A percentile compares a stretch with the other conserved stretches of the same genome.
Evolutionary conservation across 1,284 basidiomycete species (phyloP).

Genomic region (Cronartium quercuum): DNA sequence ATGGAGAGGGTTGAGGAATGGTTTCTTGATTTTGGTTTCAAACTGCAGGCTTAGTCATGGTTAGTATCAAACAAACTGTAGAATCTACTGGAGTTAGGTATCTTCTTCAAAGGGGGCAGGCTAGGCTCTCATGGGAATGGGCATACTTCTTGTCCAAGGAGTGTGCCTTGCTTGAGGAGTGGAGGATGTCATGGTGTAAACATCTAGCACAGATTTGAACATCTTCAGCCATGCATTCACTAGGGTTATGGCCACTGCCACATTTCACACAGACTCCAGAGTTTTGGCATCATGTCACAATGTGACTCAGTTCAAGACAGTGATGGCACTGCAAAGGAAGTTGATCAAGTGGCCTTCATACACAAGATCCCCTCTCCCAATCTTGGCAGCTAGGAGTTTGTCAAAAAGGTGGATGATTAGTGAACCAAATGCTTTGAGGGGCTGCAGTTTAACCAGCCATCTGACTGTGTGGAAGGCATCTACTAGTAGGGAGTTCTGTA

Average conservation of each 20-base stretch:
- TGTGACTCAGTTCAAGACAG: neutral
- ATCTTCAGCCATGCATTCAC: neutral
- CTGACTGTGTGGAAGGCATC: neutral
- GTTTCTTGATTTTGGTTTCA: too few relatives aligned
- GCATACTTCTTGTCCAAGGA: neutral
- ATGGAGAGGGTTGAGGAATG: too few relatives aligned
- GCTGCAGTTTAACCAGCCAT: neutral
- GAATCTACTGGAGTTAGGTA: too few relatives aligned
- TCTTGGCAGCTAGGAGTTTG: neutral
- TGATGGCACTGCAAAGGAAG: neutral
- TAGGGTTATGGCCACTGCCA: neutral
- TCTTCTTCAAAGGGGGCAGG: neutral
- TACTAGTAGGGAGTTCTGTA: neutral
- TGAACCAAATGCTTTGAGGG: neutral
- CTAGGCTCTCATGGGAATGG: neutral
- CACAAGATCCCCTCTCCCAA: neutral
- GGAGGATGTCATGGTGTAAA: neutral
- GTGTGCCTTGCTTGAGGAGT: neutral
- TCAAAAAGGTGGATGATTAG: neutral
- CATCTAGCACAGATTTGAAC: neutral
- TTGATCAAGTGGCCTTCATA: neutral
- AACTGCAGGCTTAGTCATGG: too few relatives aligned
- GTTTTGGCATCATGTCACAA: neutral
- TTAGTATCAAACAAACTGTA: too few relatives aligned
- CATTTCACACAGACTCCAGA: neutral